Percentiles rank a stretch among this genome's conserved stretches.
Evolutionary conservation across 768 basidiomycete species (phyloP).

Genomic region (Infundibulicybe gibba): DNA sequence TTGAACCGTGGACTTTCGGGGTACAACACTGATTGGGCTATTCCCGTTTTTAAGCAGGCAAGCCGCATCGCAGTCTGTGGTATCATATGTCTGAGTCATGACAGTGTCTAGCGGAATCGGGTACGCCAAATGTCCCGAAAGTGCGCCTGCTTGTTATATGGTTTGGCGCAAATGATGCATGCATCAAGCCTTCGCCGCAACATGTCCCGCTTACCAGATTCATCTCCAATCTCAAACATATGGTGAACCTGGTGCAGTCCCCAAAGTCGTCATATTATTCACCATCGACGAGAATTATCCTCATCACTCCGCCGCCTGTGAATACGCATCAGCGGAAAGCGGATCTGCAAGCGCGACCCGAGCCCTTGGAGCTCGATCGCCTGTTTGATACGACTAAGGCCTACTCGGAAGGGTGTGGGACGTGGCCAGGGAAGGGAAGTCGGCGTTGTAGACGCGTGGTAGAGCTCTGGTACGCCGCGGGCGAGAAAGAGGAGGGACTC

Average conservation of each 20-base stretch:
- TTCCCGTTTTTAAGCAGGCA: slow-evolving; percentile 78
- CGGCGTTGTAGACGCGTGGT: slow-evolving; percentile 74
- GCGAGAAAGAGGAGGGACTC: slow-evolving; percentile 49
- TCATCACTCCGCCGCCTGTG: slow-evolving; percentile 85
- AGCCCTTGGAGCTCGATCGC: slow-evolving; percentile 54
- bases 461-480: slow-evolving; percentile 70
- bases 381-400: slow-evolving; percentile 54
- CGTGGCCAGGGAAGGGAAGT: slow-evolving; percentile 55
- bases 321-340: slow-evolving; percentile 56
- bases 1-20: slow-evolving; percentile 82
- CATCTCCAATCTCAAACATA: slow-evolving; percentile 55
- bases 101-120: slow-evolving; percentile 56
- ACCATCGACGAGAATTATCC: slow-evolving; percentile 67
- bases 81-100: background rate
- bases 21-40: slow-evolving; percentile 85
- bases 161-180: slow-evolving; percentile 91
- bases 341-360: slow-evolving; percentile 45
- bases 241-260: slow-evolving; percentile 61
- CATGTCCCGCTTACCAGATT: slow-evolving; percentile 73
- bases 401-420: slow-evolving; percentile 70
- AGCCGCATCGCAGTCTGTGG: slow-evolving; percentile 7
- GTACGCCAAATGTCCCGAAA: slow-evolving; percentile 47
- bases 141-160: slow-evolving; percentile 80
- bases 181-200: slow-evolving; percentile 59
- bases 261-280: slow-evolving; percentile 64